Percentiles rank a stretch among this genome's conserved stretches.
These are phyloP conservation scores for Silybum marianum DNA, from an alignment of 129 eudicot genomes.

Conservation along the genomic window DNA sequence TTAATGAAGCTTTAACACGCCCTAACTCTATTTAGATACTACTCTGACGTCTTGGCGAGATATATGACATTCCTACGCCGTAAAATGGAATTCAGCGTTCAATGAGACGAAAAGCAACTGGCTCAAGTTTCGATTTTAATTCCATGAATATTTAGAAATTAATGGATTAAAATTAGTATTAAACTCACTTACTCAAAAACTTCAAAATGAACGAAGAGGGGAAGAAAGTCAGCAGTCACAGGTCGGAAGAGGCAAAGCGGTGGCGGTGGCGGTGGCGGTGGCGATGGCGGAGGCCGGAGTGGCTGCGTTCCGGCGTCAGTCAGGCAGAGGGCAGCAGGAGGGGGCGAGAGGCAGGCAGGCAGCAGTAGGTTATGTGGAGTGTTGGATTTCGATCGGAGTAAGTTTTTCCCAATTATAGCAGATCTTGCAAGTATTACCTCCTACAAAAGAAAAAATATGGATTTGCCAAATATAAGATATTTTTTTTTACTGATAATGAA, in stretches of 20 bases:
- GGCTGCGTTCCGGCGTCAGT: background rate
- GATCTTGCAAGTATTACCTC: background rate
- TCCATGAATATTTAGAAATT: background rate
- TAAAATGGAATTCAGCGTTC: slow-evolving; percentile 13
- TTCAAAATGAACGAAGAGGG: background rate
- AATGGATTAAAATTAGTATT: slow-evolving; percentile 12
- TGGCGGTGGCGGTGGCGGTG: background rate
- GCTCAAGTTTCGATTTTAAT: background rate
- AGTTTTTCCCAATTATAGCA: slow-evolving; percentile 6
- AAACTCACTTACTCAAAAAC: slow-evolving; percentile 18
- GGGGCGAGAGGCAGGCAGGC: background rate
- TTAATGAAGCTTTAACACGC: background rate
- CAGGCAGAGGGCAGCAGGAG: slow-evolving; percentile 14
- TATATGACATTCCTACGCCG: background rate
- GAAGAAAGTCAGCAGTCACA: slow-evolving; percentile 2
- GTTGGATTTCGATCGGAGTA: slow-evolving; percentile 14
- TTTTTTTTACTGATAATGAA: background rate
- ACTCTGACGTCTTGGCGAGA: background rate
- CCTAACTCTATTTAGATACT: slow-evolving; percentile 5
- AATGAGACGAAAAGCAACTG: background rate
- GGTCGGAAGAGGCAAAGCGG: background rate
- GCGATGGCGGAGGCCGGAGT: slow-evolving; percentile 5
- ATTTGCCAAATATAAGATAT: background rate
- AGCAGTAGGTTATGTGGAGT: slow-evolving; percentile 13
- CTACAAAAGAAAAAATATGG: background rate